Evolutionary conservation across 345 rosid species (phyloP).

Genomic region (Rhodomyrtus tomentosa): DNA sequence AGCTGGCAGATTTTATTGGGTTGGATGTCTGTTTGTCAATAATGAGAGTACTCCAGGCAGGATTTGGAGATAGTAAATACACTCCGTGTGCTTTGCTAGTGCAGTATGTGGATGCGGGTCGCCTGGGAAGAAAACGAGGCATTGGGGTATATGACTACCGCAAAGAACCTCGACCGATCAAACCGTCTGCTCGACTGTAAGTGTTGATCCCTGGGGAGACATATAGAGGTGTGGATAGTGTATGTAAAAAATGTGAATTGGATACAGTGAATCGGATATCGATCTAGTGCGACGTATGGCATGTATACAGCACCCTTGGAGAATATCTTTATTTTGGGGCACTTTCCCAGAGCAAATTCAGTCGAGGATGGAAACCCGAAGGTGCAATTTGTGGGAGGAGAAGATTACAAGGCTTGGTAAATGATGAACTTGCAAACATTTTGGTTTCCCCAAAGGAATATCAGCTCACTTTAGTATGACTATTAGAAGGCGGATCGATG

Average conservation of each 20-base stretch:
- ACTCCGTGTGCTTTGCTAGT: slow-evolving; percentile 78
- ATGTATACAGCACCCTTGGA: background rate
- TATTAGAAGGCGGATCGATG: background rate
- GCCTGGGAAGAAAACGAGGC: slow-evolving; percentile 65
- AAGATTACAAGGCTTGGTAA: background rate
- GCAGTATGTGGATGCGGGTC: slow-evolving; percentile 83
- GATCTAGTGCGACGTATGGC: background rate
- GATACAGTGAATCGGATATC: background rate
- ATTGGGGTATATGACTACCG: slow-evolving; percentile 68
- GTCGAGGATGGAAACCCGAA: background rate
- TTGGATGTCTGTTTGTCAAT: slow-evolving; percentile 71
- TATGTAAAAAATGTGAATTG: background rate
- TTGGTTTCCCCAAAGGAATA: background rate
- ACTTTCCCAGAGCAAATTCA: background rate
- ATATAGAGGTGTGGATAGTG: background rate
- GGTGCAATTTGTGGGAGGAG: background rate
- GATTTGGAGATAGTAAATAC: slow-evolving; percentile 60
- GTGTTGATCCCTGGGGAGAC: background rate
- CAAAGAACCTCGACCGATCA: slow-evolving; percentile 7
- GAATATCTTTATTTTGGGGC: background rate
- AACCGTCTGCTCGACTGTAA: slow-evolving; percentile 42
- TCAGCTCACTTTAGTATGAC: background rate
- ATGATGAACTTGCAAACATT: background rate
- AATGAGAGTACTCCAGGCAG: slow-evolving; percentile 63
- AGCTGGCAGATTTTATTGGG: slow-evolving; percentile 82